These are phyloP conservation scores for Cladochytrium replicatum DNA, from an alignment of 192 early-diverging fungal genomes.

Conservation along the genomic window DNA sequence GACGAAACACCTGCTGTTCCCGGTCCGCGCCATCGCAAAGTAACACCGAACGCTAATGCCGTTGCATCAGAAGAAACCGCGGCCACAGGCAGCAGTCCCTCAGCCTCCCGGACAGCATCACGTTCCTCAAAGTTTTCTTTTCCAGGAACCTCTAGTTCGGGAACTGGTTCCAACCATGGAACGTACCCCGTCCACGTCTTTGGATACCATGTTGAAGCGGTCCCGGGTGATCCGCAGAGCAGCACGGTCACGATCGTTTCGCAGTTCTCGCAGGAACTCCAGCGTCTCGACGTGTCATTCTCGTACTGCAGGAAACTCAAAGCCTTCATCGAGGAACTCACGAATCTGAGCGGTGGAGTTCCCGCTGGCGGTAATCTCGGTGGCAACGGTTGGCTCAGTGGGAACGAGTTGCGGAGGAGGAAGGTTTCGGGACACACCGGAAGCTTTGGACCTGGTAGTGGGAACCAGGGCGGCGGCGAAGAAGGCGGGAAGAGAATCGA, in stretches of 20 bases:
- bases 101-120: too few relatives aligned
- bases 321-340: slow-evolving; percentile 41
- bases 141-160: too few relatives aligned
- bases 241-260: slow-evolving; percentile 33
- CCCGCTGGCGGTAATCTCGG: too few relatives aligned
- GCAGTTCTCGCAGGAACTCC: slow-evolving; percentile 25
- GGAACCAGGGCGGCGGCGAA: not conserved
- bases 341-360: slow-evolving; percentile 7
- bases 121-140: too few relatives aligned
- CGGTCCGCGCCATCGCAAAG: too few relatives aligned
- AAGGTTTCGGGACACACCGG: not conserved
- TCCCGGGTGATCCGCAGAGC: slow-evolving; percentile 8
- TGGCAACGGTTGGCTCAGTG: too few relatives aligned
- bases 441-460: not conserved
- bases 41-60: too few relatives aligned
- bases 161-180: too few relatives aligned
- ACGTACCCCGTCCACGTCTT: slow-evolving; percentile 21
- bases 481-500: slow-evolving; percentile 12
- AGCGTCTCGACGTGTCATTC: slow-evolving; percentile 28
- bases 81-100: too few relatives aligned
- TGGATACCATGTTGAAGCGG: slow-evolving; percentile 33
- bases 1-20: too few relatives aligned
- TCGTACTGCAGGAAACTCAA: slow-evolving; percentile 30
- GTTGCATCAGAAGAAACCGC: too few relatives aligned
- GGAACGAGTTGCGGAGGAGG: slow-evolving; percentile 2